phyloP scores from a whole-genome alignment of 345 rosid species.

The Xanthoceras sorbifolium region DNA sequence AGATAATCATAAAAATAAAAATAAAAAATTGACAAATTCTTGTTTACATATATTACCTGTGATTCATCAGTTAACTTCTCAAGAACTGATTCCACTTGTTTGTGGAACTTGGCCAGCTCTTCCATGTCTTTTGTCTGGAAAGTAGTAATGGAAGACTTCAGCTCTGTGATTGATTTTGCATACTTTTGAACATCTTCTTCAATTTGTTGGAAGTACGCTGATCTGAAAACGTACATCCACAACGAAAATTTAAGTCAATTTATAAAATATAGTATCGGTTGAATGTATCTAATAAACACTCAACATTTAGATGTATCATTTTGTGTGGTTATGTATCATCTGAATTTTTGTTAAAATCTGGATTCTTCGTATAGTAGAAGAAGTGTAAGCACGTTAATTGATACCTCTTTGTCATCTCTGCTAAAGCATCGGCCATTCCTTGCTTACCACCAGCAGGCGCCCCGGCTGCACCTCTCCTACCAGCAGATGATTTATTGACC shows the following conservation, averaged over 20 bases:
- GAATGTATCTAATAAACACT: no score
- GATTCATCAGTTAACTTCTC: constrained; percentile 88
- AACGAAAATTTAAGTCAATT: no score
- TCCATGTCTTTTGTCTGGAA: constrained; percentile 82
- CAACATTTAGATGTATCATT: not conserved
- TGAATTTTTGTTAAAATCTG: no score
- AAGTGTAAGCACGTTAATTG: no score
- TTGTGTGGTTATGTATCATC: not conserved
- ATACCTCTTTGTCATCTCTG: constrained; percentile 88
- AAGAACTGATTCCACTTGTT: constrained; percentile 74
- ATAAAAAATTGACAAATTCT: not conserved
- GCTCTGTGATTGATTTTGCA: constrained; percentile 51
- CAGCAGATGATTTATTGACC: constrained; percentile 35
- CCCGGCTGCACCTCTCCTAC: constrained; percentile 37
- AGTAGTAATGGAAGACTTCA: constrained; percentile 52
- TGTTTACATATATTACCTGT: constrained; percentile 47
- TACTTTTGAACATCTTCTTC: constrained; percentile 77
- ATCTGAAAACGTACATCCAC: constrained; percentile 44
- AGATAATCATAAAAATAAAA: no score
- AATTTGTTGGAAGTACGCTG: constrained; percentile 85
- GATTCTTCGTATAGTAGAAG: no score
- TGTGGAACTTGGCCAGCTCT: constrained; percentile 69
- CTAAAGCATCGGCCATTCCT: constrained; percentile 98
- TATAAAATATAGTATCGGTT: no score
- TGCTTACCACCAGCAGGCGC: constrained; percentile 56